Evolutionary conservation across 352 stramenopile species (phyloP), one percentile per base, ranked within the genome.

Genomic region (Pythium pyrilobum): DNA sequence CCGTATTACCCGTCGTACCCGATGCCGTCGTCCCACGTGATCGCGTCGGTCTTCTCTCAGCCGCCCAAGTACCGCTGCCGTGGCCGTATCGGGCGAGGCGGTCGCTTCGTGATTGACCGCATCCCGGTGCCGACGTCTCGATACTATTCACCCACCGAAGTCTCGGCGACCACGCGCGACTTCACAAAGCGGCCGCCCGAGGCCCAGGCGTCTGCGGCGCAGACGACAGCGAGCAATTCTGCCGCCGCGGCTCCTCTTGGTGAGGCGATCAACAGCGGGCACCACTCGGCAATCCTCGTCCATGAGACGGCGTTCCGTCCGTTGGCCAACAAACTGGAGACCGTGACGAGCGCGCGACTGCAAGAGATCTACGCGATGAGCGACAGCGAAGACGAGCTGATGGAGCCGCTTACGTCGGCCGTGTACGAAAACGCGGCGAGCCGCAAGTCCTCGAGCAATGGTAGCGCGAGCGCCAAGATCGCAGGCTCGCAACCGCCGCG

Each of bases 291-390:
- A 29, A 74, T 89, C 18, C 53, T 92, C 33, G 66, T 92, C 20
- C 74, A 92, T 29, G 78, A 92, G 20, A 62, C 67, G n/a, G 64
- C 71, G 5, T 74, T 87, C 55, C 69, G 74, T 0, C 81, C 81
- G 23, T 45, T 66, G 16, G 49, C 62, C 23, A 42, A 72, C 53
- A 87, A 84, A 45, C 62, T 88, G 37, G 70, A 75, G 11, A 50
- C 59, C 21, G 51, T 89, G 15, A 87, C 79, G 31, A 73, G 70
- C 2, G 72, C 70, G 48, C 71, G 77, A 10, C 39, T 93, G 34
- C 68, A 91, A 48, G 78, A 89, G 51, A 93, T 93, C 33, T 93
- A 90, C 59, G 39, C 52, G 51, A 91, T 93, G 82, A 93, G 82
- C 45, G 82, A 93, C 61, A 91, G 80, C 24, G 82, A 93, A 57